Evolutionary conservation across 2,329 filamentous ascomycete genomes (phyloP).

Genomic region (Botrytis pseudocinerea): DNA sequence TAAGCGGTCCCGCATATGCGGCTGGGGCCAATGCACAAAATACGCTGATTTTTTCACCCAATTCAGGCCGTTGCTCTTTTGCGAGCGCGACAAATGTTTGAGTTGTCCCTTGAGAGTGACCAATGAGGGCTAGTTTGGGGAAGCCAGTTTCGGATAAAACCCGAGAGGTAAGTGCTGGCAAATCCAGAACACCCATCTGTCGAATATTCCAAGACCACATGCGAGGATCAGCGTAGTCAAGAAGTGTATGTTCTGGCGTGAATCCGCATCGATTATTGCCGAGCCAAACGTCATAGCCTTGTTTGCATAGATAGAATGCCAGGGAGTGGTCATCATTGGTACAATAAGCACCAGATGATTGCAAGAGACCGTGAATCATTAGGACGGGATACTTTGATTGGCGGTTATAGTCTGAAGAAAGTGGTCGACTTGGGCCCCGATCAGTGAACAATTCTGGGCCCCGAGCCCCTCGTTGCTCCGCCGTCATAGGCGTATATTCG

Average conservation of each 20-base stretch:
- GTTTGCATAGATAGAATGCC: slow-evolving; percentile 89
- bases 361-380: slow-evolving; percentile 83
- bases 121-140: slow-evolving; percentile 76
- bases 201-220: slow-evolving; percentile 98
- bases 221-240: slow-evolving; percentile 74
- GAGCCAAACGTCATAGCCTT: slow-evolving; percentile 92
- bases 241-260: slow-evolving; percentile 69
- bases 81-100: slow-evolving; percentile 85
- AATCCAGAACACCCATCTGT: slow-evolving; percentile 88
- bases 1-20: slow-evolving; percentile 82
- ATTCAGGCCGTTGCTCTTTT: slow-evolving; percentile 83
- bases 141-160: slow-evolving; percentile 83
- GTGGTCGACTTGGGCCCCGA: slow-evolving; percentile 42
- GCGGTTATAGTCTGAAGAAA: slow-evolving; percentile 37
- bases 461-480: slow-evolving; percentile 52
- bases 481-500: slow-evolving; percentile 59
- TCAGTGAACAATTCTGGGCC: slow-evolving; percentile 64
- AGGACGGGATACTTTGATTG: slow-evolving; percentile 73
- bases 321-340: slow-evolving; percentile 86
- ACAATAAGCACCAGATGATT: slow-evolving; percentile 86
- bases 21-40: slow-evolving; percentile 92
- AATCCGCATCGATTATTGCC: slow-evolving; percentile 93
- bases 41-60: slow-evolving; percentile 79
- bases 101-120: slow-evolving; percentile 89
- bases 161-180: slow-evolving; percentile 76